A percentile compares a stretch with the other conserved stretches of the same genome.
phyloP scores from a whole-genome alignment of 192 early-diverging fungal species.

The Coemansia sp. region DNA sequence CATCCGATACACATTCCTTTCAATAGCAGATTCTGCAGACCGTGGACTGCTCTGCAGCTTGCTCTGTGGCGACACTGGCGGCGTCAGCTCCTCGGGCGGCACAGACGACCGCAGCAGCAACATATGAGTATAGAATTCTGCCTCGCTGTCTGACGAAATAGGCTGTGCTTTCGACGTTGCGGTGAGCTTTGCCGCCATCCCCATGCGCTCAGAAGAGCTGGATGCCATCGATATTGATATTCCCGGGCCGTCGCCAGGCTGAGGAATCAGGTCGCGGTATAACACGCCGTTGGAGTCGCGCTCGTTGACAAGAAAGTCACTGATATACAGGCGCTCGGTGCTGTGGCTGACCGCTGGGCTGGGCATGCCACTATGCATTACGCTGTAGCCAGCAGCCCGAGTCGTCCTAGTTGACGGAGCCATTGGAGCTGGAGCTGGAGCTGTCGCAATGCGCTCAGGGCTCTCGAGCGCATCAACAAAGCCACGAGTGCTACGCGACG shows the following conservation, averaged over 20 bases:
- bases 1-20: not conserved
- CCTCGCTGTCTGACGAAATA: conserved; percentile 17
- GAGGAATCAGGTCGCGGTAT: no score
- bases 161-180: conserved; percentile 4
- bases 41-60: not conserved
- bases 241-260: no score
- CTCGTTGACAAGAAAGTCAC: not conserved
- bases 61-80: conserved; percentile 11
- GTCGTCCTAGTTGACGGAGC: not conserved
- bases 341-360: conserved; percentile 2
- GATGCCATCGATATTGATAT: not conserved
- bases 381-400: not conserved
- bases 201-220: not conserved
- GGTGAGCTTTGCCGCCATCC: conserved; percentile 3
- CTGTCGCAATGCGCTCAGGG: not conserved
- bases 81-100: conserved; percentile 21
- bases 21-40: not conserved
- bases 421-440: not conserved
- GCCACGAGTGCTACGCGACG: not conserved
- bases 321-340: not conserved
- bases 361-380: conserved; percentile 3
- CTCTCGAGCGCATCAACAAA: conserved; percentile 10
- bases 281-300: no score
- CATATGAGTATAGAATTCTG: conserved; percentile 30
- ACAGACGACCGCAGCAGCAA: conserved; percentile 22